phyloP scores from a whole-genome alignment of 2,329 filamentous ascomycete genomes.

The Sclerotinia spermophila region DNA sequence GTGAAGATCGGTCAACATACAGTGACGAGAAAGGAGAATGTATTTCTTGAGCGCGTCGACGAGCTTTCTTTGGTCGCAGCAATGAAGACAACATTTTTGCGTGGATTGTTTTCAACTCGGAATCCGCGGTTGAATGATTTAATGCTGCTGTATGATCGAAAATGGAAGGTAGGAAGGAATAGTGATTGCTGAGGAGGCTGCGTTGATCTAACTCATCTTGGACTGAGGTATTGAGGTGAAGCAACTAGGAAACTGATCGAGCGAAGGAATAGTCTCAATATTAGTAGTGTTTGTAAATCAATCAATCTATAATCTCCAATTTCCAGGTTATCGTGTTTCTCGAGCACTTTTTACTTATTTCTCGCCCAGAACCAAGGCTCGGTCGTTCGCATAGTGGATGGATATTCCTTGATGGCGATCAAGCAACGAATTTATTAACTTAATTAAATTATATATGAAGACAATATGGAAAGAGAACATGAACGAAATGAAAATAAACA shows the following conservation, averaged over 20 bases:
- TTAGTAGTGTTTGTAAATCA: neutral
- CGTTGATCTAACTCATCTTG: constrained; percentile 6
- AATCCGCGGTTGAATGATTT: neutral
- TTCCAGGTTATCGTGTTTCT: constrained; percentile 13
- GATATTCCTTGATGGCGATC: constrained; percentile 11
- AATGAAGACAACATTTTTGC: constrained; percentile 39
- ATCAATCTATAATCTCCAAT: neutral
- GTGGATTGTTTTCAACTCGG: constrained; percentile 1
- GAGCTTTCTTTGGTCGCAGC: constrained; percentile 36
- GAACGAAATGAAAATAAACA: neutral
- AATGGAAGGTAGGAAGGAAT: constrained; percentile 5
- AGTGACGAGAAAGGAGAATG: constrained; percentile 37
- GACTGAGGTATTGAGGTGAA: neutral
- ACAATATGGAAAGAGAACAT: neutral
- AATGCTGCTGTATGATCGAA: neutral
- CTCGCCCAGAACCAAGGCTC: constrained; percentile 5
- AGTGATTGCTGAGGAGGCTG: neutral
- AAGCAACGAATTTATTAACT: neutral
- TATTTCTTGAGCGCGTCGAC: constrained; percentile 30
- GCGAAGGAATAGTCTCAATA: neutral
- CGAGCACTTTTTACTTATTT: neutral
- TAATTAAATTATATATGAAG: constrained; percentile 3
- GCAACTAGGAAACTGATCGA: neutral
- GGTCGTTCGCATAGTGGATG: constrained; percentile 1
- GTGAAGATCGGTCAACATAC: constrained; percentile 32